These are phyloP conservation scores for Blastocystis sp. DNA, from an alignment of 352 stramenopile species.

Conservation along the genomic window DNA sequence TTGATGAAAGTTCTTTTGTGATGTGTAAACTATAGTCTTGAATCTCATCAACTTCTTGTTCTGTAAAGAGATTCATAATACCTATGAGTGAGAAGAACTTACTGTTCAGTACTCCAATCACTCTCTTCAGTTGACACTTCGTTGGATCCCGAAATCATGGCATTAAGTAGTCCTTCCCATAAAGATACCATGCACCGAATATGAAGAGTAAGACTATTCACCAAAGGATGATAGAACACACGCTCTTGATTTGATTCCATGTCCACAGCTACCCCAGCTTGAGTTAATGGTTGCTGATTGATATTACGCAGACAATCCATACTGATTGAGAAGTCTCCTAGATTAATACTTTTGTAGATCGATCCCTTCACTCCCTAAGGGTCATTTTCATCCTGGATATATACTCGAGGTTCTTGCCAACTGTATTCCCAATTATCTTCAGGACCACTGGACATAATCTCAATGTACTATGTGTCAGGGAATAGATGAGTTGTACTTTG, in stretches of 20 bases:
- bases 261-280: background rate
- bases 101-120: constrained; percentile 1
- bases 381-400: background rate
- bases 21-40: constrained; percentile 26
- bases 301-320: background rate
- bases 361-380: constrained; percentile 29
- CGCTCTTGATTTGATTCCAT: background rate
- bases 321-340: constrained; percentile 20
- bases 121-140: background rate
- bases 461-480: constrained; percentile 16
- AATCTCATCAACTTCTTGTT: constrained; percentile 54
- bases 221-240: constrained; percentile 26
- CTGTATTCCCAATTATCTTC: constrained; percentile 56
- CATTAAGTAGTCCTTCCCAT: constrained; percentile 25
- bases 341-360: constrained; percentile 62
- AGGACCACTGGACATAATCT: constrained; percentile 54
- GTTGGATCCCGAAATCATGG: background rate
- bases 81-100: background rate
- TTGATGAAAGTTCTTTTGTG: background rate
- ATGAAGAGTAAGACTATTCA: constrained; percentile 30
- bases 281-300: no score
- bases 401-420: constrained; percentile 43
- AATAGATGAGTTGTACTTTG: background rate
- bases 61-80: constrained; percentile 17
- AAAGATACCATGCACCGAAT: constrained; percentile 47